Percentiles rank a stretch among this genome's conserved stretches.
Evolutionary conservation across 2,329 filamentous ascomycete species (phyloP).

Genomic region (Alternaria gansuensis): DNA sequence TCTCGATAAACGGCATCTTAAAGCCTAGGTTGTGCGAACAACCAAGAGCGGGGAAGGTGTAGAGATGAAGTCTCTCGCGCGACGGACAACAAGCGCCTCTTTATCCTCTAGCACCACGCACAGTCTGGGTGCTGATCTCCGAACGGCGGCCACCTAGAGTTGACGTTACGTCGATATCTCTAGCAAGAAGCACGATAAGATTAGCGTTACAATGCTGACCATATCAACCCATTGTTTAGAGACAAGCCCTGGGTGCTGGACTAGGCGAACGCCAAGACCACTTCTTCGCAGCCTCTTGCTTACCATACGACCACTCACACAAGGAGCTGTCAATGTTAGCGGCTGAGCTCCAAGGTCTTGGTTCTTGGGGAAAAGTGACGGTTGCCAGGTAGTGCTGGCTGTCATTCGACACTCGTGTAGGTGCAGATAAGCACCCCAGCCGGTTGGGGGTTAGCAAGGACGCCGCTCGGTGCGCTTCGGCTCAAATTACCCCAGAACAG

Average conservation of each 20-base stretch:
- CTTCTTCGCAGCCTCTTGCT: slow-evolving; percentile 3
- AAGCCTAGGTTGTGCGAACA: background rate
- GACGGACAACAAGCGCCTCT: slow-evolving; percentile 12
- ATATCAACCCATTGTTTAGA: slow-evolving; percentile 4
- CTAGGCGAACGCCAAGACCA: slow-evolving; percentile 5
- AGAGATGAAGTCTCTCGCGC: background rate
- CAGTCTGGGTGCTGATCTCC: slow-evolving; percentile 13
- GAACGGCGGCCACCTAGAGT: slow-evolving; percentile 1
- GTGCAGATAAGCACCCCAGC: slow-evolving; percentile 23
- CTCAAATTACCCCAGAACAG: slow-evolving; percentile 13
- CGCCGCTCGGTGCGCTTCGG: slow-evolving; percentile 14
- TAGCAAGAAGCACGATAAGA: slow-evolving; percentile 10
- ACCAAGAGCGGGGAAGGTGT: background rate
- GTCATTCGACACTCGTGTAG: slow-evolving; percentile 14
- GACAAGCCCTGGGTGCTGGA: background rate
- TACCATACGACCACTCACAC: slow-evolving; percentile 1
- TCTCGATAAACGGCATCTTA: slow-evolving; percentile 47
- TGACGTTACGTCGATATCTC: slow-evolving; percentile 12
- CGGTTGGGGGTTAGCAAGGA: slow-evolving; percentile 5
- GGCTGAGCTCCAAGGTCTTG: slow-evolving; percentile 4
- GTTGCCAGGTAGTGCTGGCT: slow-evolving; percentile 7
- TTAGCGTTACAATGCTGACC: slow-evolving; percentile 6
- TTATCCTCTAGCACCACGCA: slow-evolving; percentile 10
- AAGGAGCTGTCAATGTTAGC: background rate
- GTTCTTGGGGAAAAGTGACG: slow-evolving; percentile 8